Conservation (phyloP, 495 filamentous ascomycete species). For the Amniculicola lignicola region DNA sequence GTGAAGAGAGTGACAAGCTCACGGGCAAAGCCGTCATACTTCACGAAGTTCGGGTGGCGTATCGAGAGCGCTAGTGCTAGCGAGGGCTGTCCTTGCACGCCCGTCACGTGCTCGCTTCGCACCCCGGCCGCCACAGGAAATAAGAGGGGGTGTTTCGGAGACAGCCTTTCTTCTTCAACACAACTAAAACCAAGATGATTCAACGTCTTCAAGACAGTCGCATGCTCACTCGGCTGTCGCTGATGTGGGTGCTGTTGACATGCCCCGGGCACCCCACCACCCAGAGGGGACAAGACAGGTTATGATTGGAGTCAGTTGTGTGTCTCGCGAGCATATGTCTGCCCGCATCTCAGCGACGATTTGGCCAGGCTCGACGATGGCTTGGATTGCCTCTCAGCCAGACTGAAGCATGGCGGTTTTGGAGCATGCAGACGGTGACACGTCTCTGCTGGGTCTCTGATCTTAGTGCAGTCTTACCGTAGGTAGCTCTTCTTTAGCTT, state of each 20-base stretch:
- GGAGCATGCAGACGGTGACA: no score
- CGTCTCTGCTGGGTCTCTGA: no score
- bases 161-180: conserved; percentile 36
- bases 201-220: conserved; percentile 44
- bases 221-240: conserved; percentile 42
- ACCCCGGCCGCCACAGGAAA: not conserved
- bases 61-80: no score
- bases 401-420: no score
- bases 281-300: conserved; percentile 46
- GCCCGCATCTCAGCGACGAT: no score
- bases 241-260: conserved; percentile 49
- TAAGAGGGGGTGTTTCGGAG: not conserved
- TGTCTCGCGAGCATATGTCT: conserved; percentile 1
- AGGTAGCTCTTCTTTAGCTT: no score
- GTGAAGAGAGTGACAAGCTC: not conserved
- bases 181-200: conserved; percentile 54
- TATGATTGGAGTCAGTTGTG: conserved; percentile 49
- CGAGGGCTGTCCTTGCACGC: not conserved
- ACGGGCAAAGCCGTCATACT: no score
- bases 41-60: no score
- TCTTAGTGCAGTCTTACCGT: no score
- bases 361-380: no score
- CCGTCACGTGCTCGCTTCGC: conserved; percentile 5
- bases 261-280: conserved; percentile 48
- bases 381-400: no score